Evolutionary conservation across 164 flowering plant species (phyloP).

Genomic region (Vitis labrusca): DNA sequence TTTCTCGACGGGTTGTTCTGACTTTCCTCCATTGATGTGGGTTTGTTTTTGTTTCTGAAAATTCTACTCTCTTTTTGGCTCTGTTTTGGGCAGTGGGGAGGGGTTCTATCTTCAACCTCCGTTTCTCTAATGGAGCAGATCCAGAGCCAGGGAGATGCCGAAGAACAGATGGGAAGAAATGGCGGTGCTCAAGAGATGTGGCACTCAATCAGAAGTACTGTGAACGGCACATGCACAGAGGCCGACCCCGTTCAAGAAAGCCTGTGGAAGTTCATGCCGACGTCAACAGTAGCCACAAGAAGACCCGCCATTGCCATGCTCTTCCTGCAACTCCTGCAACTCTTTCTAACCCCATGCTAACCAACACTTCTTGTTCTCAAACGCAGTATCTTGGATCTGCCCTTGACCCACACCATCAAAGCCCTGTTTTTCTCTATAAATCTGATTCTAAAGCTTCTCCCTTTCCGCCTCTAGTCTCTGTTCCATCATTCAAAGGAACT

Average conservation of each 20-base stretch:
- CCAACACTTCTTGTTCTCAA: neutral
- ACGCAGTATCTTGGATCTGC: constrained; percentile 4
- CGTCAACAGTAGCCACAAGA: constrained; percentile 6
- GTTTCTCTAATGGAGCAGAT: constrained; percentile 24
- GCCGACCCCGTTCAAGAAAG: constrained; percentile 54
- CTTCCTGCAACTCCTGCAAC: neutral
- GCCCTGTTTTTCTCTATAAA: constrained; percentile 4
- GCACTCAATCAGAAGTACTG: constrained; percentile 51
- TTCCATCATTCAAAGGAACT: constrained; percentile 8
- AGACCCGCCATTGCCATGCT: constrained; percentile 7
- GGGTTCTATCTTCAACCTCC: constrained; percentile 11
- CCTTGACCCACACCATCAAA: constrained; percentile 2
- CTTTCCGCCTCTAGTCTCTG: constrained; percentile 1
- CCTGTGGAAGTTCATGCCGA: constrained; percentile 47
- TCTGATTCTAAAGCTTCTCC: neutral
- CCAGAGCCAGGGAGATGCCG: constrained; percentile 50
- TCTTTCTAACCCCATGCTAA: neutral
- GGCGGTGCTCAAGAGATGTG: constrained; percentile 58
- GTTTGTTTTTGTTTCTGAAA: neutral
- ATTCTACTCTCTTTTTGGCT: neutral
- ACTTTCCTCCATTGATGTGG: neutral
- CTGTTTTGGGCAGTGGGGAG: constrained; percentile 6
- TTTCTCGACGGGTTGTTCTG: neutral
- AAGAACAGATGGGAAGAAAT: constrained; percentile 57
- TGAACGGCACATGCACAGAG: constrained; percentile 41